Evolutionary conservation across 2,329 filamentous ascomycete species (phyloP), one percentile per base, ranked within the genome.

Genomic region (Arthrobotrys musiformis): DNA sequence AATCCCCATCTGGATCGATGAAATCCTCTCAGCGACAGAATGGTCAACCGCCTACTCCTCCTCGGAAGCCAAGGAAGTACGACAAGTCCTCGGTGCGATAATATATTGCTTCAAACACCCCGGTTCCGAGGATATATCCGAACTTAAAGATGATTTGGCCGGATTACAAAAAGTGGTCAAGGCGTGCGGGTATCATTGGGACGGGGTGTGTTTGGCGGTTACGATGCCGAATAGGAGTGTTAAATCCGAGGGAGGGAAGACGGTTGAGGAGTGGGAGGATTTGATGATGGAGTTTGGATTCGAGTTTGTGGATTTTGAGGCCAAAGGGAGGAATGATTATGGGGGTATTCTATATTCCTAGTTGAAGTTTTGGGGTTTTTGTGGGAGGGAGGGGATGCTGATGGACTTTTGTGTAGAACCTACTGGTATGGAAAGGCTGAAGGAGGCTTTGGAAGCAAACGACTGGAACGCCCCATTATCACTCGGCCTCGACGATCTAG

Each of bases 1-100:
- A 0, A 84, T 91, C 2, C 89, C 90, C 48, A 85, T 91, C 79
- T 92, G 90, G 90, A 85, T 91, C n/a, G 90, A 92, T 81, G 85
- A 90, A 52, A 85, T 90, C 64, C 40, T 26, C 8, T 40, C 50
- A 4, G 60, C 77, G 2, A 37, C 67, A 0, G 70, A 77, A 33
- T 91, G 90, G 90, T 84, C 88, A 0, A 82, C 82, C 1, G 86
- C 87, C 0, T 91, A 91, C 79, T 85, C 90, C 0, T 86, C 87
- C 0, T 82, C 86, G 0, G 90, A 91, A 81, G 90, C 90, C 0
- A 84, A 84, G 68, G 89, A 91, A 81, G 90, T 92, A 0, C 86
- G 91, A 1, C 83, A 83, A 0, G 89, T 87, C 0, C 84, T 92
- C 7, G 90, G 89, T 17, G 89, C 86, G 0, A 81, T 91, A n/a